A percentile compares a stretch with the other conserved stretches of the same genome.
These are phyloP conservation scores for Talaromyces sp. DNA, from an alignment of 2,329 filamentous ascomycete genomes.

Conservation along the genomic window DNA sequence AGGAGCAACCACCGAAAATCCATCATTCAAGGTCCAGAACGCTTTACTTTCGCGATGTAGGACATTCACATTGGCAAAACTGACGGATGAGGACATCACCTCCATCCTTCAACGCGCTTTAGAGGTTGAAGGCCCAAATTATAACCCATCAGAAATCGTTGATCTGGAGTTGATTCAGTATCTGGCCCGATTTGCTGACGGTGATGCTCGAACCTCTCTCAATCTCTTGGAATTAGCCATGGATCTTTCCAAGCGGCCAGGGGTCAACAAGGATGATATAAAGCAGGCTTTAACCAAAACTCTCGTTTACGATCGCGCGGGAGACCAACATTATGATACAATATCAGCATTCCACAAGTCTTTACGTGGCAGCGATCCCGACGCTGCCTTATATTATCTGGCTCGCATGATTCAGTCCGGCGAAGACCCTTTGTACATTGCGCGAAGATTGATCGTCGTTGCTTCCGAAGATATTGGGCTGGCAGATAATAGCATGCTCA, in stretches of 20 bases:
- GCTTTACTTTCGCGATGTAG: conserved; percentile 87
- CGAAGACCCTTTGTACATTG: conserved; percentile 90
- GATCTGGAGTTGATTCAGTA: conserved; percentile 78
- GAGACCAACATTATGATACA: conserved; percentile 96
- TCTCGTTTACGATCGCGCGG: conserved; percentile 89
- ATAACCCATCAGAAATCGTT: conserved; percentile 59
- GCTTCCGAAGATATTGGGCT: conserved; percentile 92
- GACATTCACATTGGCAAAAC: conserved; percentile 80
- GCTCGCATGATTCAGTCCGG: conserved; percentile 94
- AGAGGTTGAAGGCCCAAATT: conserved; percentile 59
- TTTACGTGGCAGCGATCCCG: conserved; percentile 80
- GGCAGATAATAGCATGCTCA: conserved; percentile 80
- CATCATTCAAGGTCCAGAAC: conserved; percentile 87
- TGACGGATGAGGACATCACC: conserved; percentile 71
- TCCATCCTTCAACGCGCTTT: conserved; percentile 78
- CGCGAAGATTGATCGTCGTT: conserved; percentile 89
- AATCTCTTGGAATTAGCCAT: conserved; percentile 91
- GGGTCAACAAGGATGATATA: conserved; percentile 73
- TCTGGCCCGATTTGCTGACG: conserved; percentile 83
- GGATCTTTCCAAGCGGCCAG: conserved; percentile 67
- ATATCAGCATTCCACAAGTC: conserved; percentile 98
- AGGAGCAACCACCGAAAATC: conserved; percentile 95
- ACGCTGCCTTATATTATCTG: conserved; percentile 92
- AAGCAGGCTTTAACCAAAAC: conserved; percentile 87
- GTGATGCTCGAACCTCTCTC: conserved; percentile 88